Percentiles rank a stretch among this genome's conserved stretches.
Evolutionary conservation across 2,329 filamentous ascomycete species (phyloP).

Genomic region (Penicillium sp.): DNA sequence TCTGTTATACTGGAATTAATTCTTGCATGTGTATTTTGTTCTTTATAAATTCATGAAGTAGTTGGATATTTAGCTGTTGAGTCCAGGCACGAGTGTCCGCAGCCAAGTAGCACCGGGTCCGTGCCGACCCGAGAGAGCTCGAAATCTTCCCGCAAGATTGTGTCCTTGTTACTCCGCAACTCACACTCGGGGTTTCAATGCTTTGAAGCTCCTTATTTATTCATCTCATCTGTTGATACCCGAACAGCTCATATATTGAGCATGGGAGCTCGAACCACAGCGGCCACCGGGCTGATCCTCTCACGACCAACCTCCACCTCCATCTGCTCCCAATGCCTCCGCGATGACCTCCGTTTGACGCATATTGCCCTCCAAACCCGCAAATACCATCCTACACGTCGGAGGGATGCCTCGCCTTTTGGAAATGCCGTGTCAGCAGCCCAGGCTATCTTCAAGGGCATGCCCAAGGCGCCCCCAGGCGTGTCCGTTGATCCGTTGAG

Average conservation of each 20-base stretch:
- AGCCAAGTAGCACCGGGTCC: constrained; percentile 20
- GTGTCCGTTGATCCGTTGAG: constrained; percentile 84
- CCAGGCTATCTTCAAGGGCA: constrained; percentile 50
- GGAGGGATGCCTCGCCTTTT: constrained; percentile 44
- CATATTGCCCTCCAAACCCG: constrained; percentile 31
- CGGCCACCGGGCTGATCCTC: constrained; percentile 39
- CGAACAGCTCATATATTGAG: constrained; percentile 23
- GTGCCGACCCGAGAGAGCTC: constrained; percentile 30
- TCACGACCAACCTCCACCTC: constrained; percentile 35
- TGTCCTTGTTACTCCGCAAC: constrained; percentile 10
- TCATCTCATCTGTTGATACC: neutral
- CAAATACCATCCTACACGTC: constrained; percentile 43
- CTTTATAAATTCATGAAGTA: no score
- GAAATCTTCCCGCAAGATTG: constrained; percentile 29
- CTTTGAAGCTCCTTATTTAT: neutral
- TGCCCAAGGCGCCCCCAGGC: constrained; percentile 47
- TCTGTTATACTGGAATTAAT: constrained; percentile 30
- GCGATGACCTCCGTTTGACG: constrained; percentile 33
- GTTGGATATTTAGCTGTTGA: no score
- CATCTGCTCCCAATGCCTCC: constrained; percentile 46
- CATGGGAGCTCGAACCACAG: constrained; percentile 43
- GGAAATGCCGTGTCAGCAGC: constrained; percentile 55
- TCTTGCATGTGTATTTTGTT: constrained; percentile 11
- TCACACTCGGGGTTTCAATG: constrained; percentile 12
- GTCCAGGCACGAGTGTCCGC: neutral